phyloP scores from a whole-genome alignment of 495 filamentous ascomycete genomes.

The Xylaria cubensis region DNA sequence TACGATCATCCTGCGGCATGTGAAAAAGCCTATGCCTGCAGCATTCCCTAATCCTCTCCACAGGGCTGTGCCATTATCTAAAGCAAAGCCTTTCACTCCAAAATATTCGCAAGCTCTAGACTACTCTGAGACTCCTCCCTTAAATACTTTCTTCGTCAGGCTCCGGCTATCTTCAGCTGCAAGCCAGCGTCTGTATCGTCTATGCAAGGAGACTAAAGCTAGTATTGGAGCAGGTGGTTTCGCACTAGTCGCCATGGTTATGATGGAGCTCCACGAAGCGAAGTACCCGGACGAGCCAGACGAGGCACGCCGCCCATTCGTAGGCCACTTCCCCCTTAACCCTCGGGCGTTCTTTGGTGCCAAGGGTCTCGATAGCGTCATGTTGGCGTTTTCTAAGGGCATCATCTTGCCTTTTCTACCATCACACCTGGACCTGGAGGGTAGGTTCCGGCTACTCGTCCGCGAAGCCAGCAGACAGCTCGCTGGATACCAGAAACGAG shows the following conservation, averaged over 20 bases:
- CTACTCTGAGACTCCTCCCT: conserved; percentile 24
- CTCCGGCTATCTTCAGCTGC: conserved; percentile 16
- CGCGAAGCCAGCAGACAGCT: conserved; percentile 25
- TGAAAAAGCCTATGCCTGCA: conserved; percentile 10
- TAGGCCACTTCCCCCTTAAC: conserved; percentile 25
- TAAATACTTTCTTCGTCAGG: conserved; percentile 23
- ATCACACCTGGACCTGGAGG: conserved; percentile 23
- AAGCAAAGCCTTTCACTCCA: conserved; percentile 5
- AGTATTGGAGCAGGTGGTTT: conserved; percentile 26
- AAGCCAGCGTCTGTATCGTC: conserved; percentile 21
- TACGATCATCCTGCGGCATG: conserved; percentile 21
- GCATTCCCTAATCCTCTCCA: conserved; percentile 26
- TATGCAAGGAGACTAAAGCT: conserved; percentile 17
- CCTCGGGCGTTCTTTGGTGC: conserved; percentile 22
- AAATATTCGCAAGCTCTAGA: conserved; percentile 18
- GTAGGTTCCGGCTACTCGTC: conserved; percentile 21
- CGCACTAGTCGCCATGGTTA: conserved; percentile 23
- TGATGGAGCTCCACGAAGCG: conserved; percentile 26
- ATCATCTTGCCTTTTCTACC: conserved; percentile 23
- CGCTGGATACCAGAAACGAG: conserved; percentile 25
- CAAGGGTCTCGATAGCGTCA: conserved; percentile 14
- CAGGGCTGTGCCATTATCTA: conserved; percentile 3
- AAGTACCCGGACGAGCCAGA: conserved; percentile 17
- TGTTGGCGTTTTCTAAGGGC: conserved; percentile 22
- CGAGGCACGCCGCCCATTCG: conserved; percentile 17